Percentiles rank a stretch among this genome's conserved stretches.
Conservation (phyloP, 306 rosid genomes). For the Styphnolobium japonicum region DNA sequence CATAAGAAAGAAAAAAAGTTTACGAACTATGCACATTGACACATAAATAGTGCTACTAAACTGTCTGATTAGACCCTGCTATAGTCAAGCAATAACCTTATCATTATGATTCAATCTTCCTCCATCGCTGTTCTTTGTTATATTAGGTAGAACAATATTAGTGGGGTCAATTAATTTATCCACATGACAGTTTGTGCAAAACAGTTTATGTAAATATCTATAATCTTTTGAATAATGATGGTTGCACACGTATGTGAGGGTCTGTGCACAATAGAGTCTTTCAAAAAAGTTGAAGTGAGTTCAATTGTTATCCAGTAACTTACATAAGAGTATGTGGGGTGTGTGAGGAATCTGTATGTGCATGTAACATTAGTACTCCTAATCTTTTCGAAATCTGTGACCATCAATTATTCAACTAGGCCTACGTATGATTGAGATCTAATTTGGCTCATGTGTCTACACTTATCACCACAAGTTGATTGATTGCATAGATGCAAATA, state of each 20-base stretch:
- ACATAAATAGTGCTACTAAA: neutral
- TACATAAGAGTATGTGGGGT: neutral
- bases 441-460: constrained; percentile 18
- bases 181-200: neutral
- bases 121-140: neutral
- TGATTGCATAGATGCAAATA: neutral
- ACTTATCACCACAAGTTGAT: constrained; percentile 20
- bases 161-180: neutral
- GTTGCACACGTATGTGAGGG: neutral
- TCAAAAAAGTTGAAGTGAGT: neutral
- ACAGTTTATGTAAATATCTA: neutral
- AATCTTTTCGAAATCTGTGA: neutral
- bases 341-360: neutral
- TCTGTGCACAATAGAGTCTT: neutral
- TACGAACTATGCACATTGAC: neutral
- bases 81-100: neutral
- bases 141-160: neutral
- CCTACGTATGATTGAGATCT: constrained; percentile 22
- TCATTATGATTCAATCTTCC: neutral
- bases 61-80: neutral
- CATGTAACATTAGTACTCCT: neutral
- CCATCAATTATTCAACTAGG: constrained; percentile 4
- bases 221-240: neutral
- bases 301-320: neutral
- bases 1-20: neutral